phyloP scores from a whole-genome alignment of 306 rosid genomes.

The Lablab purpureus region DNA sequence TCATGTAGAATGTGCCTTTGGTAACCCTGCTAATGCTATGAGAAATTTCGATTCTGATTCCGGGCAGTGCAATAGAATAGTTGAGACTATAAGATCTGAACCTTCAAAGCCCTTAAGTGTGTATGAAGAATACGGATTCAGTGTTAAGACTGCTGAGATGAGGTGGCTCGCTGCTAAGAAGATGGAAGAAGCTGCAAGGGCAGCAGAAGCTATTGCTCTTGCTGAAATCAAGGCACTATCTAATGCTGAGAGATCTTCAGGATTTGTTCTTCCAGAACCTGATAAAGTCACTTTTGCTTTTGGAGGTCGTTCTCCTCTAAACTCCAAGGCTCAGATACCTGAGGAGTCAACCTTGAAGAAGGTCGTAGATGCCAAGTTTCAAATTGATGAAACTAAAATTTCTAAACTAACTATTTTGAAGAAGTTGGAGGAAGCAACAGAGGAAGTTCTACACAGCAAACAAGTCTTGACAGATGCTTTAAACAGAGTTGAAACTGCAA shows the following conservation, averaged over 20 bases:
- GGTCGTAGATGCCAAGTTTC: conserved; percentile 62
- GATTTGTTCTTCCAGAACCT: conserved; percentile 65
- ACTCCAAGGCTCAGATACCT: conserved; percentile 50
- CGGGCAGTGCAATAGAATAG: conserved; percentile 47
- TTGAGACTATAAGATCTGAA: conserved; percentile 51
- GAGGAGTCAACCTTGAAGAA: conserved; percentile 61
- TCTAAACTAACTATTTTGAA: conserved; percentile 65
- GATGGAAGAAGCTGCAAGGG: conserved; percentile 98
- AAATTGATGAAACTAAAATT: conserved; percentile 58
- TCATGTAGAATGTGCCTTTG: conserved; percentile 46
- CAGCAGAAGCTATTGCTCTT: conserved; percentile 94
- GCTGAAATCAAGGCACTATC: conserved; percentile 84
- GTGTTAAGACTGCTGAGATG: conserved; percentile 83
- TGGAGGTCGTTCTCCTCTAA: conserved; percentile 52
- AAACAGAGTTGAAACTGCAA: conserved; percentile 78
- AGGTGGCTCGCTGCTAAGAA: conserved; percentile 89
- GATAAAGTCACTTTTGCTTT: conserved; percentile 64
- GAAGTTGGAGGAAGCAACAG: conserved; percentile 81
- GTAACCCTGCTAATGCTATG: conserved; percentile 40
- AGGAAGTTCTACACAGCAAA: conserved; percentile 76
- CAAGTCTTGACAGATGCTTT: conserved; percentile 81
- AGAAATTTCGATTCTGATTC: conserved; percentile 48
- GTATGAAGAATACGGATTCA: conserved; percentile 49
- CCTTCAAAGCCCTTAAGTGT: conserved; percentile 48
- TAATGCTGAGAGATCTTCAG: conserved; percentile 49